phyloP scores from a whole-genome alignment of 768 basidiomycete genomes.

The Auriculariales sp. region DNA sequence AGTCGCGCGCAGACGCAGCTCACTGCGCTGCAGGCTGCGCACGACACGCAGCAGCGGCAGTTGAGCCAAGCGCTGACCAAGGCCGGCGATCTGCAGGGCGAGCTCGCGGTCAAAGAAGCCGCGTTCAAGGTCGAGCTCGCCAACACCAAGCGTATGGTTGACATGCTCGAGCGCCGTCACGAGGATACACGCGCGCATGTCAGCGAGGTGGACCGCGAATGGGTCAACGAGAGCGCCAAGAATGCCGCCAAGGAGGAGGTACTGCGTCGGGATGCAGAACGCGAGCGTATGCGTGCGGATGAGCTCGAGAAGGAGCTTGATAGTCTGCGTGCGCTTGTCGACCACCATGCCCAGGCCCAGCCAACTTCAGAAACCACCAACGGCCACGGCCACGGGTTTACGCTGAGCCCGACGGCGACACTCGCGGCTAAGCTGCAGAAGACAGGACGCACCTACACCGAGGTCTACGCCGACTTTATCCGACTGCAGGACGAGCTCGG shows the following conservation, averaged over 20 bases:
- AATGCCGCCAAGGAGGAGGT: slow-evolving; percentile 51
- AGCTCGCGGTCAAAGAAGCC: slow-evolving; percentile 74
- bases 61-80: slow-evolving; percentile 63
- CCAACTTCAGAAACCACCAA: slow-evolving; percentile 43
- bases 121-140: slow-evolving; percentile 67
- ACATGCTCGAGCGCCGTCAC: slow-evolving; percentile 79
- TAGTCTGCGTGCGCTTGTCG: slow-evolving; percentile 58
- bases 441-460: slow-evolving; percentile 80
- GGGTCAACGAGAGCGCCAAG: slow-evolving; percentile 58
- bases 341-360: slow-evolving; percentile 58
- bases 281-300: slow-evolving; percentile 54
- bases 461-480: slow-evolving; percentile 85
- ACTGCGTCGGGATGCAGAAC: slow-evolving; percentile 56
- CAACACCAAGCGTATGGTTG: slow-evolving; percentile 57
- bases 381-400: slow-evolving; percentile 28
- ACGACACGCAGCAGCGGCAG: slow-evolving; percentile 57
- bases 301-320: slow-evolving; percentile 56
- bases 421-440: slow-evolving; percentile 72
- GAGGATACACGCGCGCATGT: slow-evolving; percentile 73
- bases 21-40: slow-evolving; percentile 56
- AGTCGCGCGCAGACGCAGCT: slow-evolving; percentile 53
- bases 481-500: slow-evolving; percentile 70
- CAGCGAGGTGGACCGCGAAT: slow-evolving; percentile 68
- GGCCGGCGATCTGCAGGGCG: slow-evolving; percentile 59
- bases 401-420: slow-evolving; percentile 76